phyloP scores from a whole-genome alignment of 257 asterid species.

The Hygrophila difformis region DNA sequence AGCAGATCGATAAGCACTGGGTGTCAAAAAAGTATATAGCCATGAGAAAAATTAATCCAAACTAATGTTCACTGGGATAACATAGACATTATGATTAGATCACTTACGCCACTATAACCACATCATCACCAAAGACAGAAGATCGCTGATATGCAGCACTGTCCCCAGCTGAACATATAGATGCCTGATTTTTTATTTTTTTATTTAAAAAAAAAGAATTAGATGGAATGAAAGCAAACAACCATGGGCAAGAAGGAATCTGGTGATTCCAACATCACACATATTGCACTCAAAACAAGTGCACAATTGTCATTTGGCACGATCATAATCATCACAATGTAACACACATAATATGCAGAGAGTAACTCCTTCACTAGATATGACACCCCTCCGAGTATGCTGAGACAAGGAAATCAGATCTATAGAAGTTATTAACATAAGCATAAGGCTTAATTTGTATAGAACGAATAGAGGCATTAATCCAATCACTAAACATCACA shows the following conservation, averaged over 20 bases:
- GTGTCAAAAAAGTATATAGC: no score
- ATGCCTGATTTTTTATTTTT: no score
- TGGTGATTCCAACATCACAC: background rate
- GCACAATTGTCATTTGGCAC: background rate
- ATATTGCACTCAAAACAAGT: no score
- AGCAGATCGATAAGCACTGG: slow-evolving; percentile 91
- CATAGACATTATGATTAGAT: background rate
- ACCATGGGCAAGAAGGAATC: background rate
- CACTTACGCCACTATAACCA: slow-evolving; percentile 98
- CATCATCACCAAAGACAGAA: no score
- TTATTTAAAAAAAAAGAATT: slow-evolving; percentile 16
- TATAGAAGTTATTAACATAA: background rate
- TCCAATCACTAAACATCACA: no score
- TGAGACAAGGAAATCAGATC: background rate
- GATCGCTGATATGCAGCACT: slow-evolving; percentile 90
- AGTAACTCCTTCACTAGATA: background rate
- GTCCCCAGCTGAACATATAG: slow-evolving; percentile 81
- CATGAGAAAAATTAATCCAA: no score
- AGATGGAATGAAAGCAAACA: background rate
- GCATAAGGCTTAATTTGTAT: no score
- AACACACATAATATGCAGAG: no score
- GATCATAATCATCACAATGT: background rate
- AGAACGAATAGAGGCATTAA: no score
- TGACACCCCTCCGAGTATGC: no score
- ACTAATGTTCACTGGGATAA: no score